A percentile compares a stretch with the other conserved stretches of the same genome.
phyloP scores from a whole-genome alignment of 345 rosid genomes.

The Rhodomyrtus tomentosa region DNA sequence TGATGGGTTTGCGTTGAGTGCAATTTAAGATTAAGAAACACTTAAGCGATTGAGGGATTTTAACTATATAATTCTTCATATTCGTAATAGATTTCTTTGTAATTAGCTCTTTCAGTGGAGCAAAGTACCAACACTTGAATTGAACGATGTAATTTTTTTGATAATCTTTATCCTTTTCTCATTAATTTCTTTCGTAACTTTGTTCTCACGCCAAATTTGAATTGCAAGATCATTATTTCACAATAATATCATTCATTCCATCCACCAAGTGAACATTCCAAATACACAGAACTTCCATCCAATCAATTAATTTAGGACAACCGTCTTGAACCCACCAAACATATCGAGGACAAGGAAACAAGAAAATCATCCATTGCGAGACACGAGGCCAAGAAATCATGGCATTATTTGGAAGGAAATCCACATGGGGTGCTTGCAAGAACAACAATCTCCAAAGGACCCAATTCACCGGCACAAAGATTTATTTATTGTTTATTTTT shows the following conservation, averaged over 20 bases:
- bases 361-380: not conserved
- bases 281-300: not conserved
- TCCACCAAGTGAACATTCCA: not conserved
- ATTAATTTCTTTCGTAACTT: not conserved
- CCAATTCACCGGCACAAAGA: not conserved
- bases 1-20: not conserved
- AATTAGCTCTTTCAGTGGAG: accelerated
- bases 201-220: accelerated
- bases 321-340: not conserved
- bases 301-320: not conserved
- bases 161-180: not conserved
- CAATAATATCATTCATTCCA: not conserved
- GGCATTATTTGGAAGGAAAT: not conserved
- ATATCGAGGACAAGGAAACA: not conserved
- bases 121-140: accelerated
- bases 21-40: not conserved
- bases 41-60: not conserved
- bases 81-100: not conserved
- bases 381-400: not conserved
- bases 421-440: not conserved
- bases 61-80: not conserved
- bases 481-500: not conserved
- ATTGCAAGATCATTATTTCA: not conserved
- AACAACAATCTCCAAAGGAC: not conserved
- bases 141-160: accelerated